These are phyloP conservation scores for Calonectria honghensis DNA, from an alignment of 2,329 filamentous ascomycete genomes.

Conservation along the genomic window DNA sequence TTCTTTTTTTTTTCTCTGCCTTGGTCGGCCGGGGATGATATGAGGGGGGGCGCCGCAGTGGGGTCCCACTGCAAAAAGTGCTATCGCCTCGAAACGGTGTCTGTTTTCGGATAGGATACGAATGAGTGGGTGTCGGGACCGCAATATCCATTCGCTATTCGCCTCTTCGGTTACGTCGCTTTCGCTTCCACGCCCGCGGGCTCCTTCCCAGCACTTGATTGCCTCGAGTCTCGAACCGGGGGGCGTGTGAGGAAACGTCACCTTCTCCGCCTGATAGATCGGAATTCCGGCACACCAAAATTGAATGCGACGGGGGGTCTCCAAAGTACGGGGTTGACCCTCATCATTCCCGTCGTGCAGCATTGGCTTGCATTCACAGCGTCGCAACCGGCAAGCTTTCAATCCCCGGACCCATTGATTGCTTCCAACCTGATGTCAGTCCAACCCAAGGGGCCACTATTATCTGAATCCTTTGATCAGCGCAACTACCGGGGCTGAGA, in stretches of 20 bases:
- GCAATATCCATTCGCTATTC: conserved; percentile 12
- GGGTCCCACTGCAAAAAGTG: conserved; percentile 8
- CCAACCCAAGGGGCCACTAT: neutral
- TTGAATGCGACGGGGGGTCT: conserved; percentile 1
- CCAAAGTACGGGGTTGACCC: conserved; percentile 24
- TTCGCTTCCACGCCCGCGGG: conserved; percentile 24
- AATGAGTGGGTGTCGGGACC: conserved; percentile 2
- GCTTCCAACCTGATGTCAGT: conserved; percentile 2
- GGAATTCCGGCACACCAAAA: conserved; percentile 19
- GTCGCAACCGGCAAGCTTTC: conserved; percentile 18
- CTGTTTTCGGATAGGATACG: conserved; percentile 45
- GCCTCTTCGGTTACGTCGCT: conserved; percentile 34
- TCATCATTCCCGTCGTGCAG: conserved; percentile 10
- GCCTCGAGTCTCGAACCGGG: conserved; percentile 19
- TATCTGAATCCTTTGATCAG: neutral
- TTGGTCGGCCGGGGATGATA: conserved; percentile 32
- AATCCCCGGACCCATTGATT: conserved; percentile 17
- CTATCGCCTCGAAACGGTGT: conserved; percentile 49
- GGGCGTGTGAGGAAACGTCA: conserved; percentile 21
- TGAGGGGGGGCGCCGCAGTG: conserved; percentile 38
- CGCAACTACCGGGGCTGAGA: conserved; percentile 5
- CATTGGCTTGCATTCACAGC: conserved; percentile 2
- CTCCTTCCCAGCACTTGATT: conserved; percentile 1
- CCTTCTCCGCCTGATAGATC: conserved; percentile 11
- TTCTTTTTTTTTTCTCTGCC: conserved; percentile 30